Evolutionary conservation across 441 rosid species (phyloP).

Genomic region (Gossypium aridum): DNA sequence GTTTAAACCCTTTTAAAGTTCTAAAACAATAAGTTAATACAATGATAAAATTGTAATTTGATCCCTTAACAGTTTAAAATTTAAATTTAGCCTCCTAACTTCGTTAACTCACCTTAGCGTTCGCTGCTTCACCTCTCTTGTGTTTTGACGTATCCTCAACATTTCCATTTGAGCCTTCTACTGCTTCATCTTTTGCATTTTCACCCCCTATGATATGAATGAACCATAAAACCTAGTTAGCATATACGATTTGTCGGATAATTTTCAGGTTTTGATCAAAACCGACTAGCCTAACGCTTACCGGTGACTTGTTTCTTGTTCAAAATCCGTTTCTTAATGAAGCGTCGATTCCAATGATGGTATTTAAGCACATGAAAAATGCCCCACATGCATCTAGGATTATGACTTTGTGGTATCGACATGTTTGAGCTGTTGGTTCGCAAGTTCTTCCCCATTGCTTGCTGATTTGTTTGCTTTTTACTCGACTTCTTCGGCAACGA

Average conservation of each 20-base stretch:
- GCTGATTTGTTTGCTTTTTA: not conserved
- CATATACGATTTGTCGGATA: too few relatives aligned
- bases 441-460: not conserved
- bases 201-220: constrained; percentile 22
- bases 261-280: not conserved
- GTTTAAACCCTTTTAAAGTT: too few relatives aligned
- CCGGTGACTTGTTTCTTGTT: constrained; percentile 27
- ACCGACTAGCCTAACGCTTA: not conserved
- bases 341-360: constrained; percentile 70
- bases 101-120: not conserved
- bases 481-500: not conserved
- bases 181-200: constrained; percentile 14
- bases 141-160: not conserved
- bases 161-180: not conserved
- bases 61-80: too few relatives aligned
- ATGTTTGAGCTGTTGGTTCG: not conserved
- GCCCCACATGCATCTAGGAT: constrained; percentile 68
- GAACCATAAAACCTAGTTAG: not conserved
- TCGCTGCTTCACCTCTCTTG: not conserved
- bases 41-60: too few relatives aligned
- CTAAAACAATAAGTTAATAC: too few relatives aligned
- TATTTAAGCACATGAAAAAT: constrained; percentile 57
- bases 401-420: not conserved
- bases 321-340: constrained; percentile 61
- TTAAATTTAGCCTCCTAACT: too few relatives aligned